These are phyloP conservation scores for Zasmidium cellare DNA, from an alignment of 2,329 filamentous ascomycete genomes.

Conservation along the genomic window DNA sequence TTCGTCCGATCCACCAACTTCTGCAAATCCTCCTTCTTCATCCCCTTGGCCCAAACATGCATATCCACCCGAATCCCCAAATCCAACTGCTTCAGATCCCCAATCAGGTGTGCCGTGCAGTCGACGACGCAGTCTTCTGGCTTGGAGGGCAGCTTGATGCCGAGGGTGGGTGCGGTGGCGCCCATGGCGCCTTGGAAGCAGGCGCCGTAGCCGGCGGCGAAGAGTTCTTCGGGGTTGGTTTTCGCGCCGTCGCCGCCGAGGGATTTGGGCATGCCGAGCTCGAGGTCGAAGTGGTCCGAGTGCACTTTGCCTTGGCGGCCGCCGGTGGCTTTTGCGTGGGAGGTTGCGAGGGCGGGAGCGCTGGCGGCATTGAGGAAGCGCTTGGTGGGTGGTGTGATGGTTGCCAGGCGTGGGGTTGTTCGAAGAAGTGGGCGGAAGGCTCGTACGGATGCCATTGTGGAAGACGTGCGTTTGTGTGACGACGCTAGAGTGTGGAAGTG, in stretches of 20 bases:
- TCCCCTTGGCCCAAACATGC: slow-evolving; percentile 39
- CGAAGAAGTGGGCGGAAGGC: slow-evolving; percentile 14
- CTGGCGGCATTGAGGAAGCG: slow-evolving; percentile 21
- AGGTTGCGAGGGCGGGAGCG: slow-evolving; percentile 15
- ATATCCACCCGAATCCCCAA: slow-evolving; percentile 48
- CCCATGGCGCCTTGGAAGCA: slow-evolving; percentile 52
- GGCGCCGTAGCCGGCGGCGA: slow-evolving; percentile 50
- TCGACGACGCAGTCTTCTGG: slow-evolving; percentile 43
- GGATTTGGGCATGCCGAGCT: slow-evolving; percentile 19
- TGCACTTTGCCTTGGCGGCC: slow-evolving; percentile 18
- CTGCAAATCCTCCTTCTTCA: slow-evolving; percentile 34
- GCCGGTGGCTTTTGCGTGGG: slow-evolving; percentile 18
- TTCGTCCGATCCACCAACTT: slow-evolving; percentile 38
- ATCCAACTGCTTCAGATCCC: slow-evolving; percentile 47
- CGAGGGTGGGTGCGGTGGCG: slow-evolving; percentile 41
- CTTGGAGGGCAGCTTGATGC: slow-evolving; percentile 43
- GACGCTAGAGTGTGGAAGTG: not conserved
- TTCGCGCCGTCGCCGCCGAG: slow-evolving; percentile 31
- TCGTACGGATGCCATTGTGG: slow-evolving; percentile 5
- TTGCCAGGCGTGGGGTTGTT: slow-evolving; percentile 10
- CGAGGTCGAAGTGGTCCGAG: slow-evolving; percentile 15
- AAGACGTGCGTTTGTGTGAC: not conserved
- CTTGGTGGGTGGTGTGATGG: not conserved
- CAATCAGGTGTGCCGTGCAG: slow-evolving; percentile 46
- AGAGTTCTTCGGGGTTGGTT: slow-evolving; percentile 49